Percentiles rank a stretch among this genome's conserved stretches.
Evolutionary conservation across 2,329 filamentous ascomycete genomes (phyloP).

Genomic region (Chalaropsis thielavioides): DNA sequence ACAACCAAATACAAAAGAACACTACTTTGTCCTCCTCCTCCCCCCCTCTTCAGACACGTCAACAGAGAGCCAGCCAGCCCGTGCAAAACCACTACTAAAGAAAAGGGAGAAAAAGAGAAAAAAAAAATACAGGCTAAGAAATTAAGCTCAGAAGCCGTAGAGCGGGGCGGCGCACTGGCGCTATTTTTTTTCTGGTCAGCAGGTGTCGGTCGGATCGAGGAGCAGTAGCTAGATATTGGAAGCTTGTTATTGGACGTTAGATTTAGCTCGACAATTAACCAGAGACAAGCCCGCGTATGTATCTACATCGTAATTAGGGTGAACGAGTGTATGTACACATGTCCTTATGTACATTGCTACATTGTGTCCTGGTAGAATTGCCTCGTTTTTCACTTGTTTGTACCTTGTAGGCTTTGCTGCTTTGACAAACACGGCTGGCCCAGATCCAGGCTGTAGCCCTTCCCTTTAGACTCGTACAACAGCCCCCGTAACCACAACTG

Average conservation of each 20-base stretch:
- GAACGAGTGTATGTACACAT: not conserved
- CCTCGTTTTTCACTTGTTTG: too few relatives aligned
- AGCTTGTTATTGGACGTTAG: not conserved
- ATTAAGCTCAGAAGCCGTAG: not conserved
- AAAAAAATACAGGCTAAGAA: not conserved
- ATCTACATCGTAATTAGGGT: not conserved
- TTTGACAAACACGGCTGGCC: too few relatives aligned
- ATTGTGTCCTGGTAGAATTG: too few relatives aligned
- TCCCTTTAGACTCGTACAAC: not conserved
- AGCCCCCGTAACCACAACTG: not conserved
- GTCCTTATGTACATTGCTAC: too few relatives aligned
- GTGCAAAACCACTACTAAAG: too few relatives aligned
- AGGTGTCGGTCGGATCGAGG: not conserved
- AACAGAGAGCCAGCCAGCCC: not conserved
- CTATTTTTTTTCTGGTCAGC: slow-evolving; percentile 8
- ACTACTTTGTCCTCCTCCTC: too few relatives aligned
- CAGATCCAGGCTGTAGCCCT: not conserved
- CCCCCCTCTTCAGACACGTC: not conserved
- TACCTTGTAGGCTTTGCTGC: not conserved
- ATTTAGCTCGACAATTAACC: slow-evolving; percentile 3
- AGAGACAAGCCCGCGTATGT: too few relatives aligned
- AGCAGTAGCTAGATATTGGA: not conserved
- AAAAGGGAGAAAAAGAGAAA: not conserved
- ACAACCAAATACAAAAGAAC: too few relatives aligned
- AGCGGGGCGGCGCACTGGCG: not conserved